A percentile compares a stretch with the other conserved stretches of the same genome.
phyloP scores from a whole-genome alignment of 495 filamentous ascomycete species.

The Aspergillus cavernicola region DNA sequence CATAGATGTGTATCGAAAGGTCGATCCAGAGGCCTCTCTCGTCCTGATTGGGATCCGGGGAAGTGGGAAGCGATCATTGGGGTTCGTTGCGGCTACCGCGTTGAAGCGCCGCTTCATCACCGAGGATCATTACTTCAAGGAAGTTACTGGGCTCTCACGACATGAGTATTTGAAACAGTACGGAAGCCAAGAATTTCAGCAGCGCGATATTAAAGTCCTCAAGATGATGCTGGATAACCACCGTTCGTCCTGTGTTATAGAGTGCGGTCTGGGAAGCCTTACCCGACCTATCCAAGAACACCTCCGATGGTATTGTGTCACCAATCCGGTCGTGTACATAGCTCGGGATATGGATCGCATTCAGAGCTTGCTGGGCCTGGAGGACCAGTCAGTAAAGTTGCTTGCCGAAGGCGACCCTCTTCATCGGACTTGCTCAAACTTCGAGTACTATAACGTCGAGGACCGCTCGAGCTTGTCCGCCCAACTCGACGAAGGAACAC shows the following conservation, averaged over 20 bases:
- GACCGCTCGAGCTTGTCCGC: slow-evolving; percentile 28
- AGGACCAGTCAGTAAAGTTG: slow-evolving; percentile 50
- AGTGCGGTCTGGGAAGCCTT: slow-evolving; percentile 60
- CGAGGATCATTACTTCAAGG: slow-evolving; percentile 70
- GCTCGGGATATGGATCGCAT: slow-evolving; percentile 66
- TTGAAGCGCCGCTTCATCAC: slow-evolving; percentile 72
- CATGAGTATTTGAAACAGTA: slow-evolving; percentile 59
- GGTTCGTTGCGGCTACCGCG: slow-evolving; percentile 73
- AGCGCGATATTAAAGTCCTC: slow-evolving; percentile 62
- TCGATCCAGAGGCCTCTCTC: slow-evolving; percentile 64
- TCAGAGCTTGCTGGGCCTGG: slow-evolving; percentile 56
- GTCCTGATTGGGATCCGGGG: slow-evolving; percentile 75
- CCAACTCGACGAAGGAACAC: slow-evolving; percentile 28
- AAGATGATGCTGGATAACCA: slow-evolving; percentile 63
- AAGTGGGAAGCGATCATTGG: slow-evolving; percentile 73
- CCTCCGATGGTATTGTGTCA: slow-evolving; percentile 53
- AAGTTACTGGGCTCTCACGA: slow-evolving; percentile 61
- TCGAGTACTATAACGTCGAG: slow-evolving; percentile 76
- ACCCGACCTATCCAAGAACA: slow-evolving; percentile 54
- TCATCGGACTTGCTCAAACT: slow-evolving; percentile 67
- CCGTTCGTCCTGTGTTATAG: slow-evolving; percentile 64
- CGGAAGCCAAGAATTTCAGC: slow-evolving; percentile 63
- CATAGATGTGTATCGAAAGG: slow-evolving; percentile 46
- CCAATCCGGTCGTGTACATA: slow-evolving; percentile 72
- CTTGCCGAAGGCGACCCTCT: slow-evolving; percentile 50